phyloP scores from a whole-genome alignment of 75 land plant genomes.

The Selaginella tamariscina region DNA sequence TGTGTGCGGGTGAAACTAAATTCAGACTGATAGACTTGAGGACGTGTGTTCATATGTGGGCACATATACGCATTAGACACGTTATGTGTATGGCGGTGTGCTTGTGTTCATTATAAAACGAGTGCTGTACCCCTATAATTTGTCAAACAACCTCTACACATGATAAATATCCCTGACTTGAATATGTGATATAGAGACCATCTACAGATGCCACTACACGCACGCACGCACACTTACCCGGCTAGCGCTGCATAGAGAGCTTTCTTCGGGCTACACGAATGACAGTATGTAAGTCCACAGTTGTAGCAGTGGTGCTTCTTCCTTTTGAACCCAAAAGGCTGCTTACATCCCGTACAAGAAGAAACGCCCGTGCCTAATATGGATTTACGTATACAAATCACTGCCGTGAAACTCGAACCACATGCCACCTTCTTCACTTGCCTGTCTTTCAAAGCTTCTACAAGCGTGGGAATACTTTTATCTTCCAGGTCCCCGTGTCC shows the following conservation, averaged over 20 bases:
- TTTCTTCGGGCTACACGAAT: conserved; percentile 2
- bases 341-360: background rate
- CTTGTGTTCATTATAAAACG: too few relatives aligned
- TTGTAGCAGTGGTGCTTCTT: conserved; percentile 7
- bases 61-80: too few relatives aligned
- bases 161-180: too few relatives aligned
- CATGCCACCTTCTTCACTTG: conserved; percentile 1
- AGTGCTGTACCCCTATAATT: too few relatives aligned
- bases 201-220: too few relatives aligned
- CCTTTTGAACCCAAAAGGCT: conserved; percentile 8
- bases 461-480: background rate
- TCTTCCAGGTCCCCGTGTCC: conserved; percentile 6
- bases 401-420: background rate
- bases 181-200: too few relatives aligned
- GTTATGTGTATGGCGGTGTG: too few relatives aligned
- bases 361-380: background rate
- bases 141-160: too few relatives aligned
- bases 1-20: too few relatives aligned
- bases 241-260: background rate
- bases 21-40: too few relatives aligned
- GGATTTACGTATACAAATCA: background rate
- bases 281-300: conserved; percentile 8
- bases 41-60: too few relatives aligned
- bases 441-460: conserved; percentile 10
- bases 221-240: too few relatives aligned